Conservation (phyloP, 139 green algal genomes). For the Volvox reticuliferus region DNA sequence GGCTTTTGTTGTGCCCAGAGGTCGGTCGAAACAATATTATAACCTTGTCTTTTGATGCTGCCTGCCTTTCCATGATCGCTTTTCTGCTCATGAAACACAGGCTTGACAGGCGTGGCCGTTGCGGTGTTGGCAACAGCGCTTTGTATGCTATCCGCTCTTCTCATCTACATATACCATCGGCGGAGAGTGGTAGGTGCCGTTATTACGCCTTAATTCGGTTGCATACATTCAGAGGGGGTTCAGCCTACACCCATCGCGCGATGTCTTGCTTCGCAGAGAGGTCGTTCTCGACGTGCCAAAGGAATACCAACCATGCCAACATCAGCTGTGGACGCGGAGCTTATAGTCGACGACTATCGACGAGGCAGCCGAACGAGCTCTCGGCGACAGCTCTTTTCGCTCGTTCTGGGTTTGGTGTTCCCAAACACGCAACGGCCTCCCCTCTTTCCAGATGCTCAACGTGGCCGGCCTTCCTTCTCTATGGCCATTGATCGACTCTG, state of each 20-base stretch:
- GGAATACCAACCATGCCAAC: not conserved
- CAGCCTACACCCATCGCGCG: not conserved
- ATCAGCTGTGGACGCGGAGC: not conserved
- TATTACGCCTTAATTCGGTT: not conserved
- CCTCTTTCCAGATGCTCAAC: not conserved
- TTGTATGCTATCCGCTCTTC: not conserved
- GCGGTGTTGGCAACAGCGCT: slow-evolving; percentile 2
- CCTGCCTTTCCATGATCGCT: not conserved
- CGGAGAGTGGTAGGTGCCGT: not conserved
- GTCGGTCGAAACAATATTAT: not conserved
- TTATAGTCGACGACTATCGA: not conserved
- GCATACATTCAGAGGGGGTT: not conserved
- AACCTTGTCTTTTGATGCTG: not conserved
- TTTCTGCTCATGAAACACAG: not conserved
- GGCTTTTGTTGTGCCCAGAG: slow-evolving; percentile 13
- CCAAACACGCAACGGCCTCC: not conserved
- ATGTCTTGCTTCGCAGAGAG: not conserved
- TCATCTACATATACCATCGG: slow-evolving; percentile 14
- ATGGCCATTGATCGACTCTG: not conserved
- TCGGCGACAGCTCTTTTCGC: not conserved
- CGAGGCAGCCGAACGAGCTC: not conserved
- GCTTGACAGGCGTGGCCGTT: not conserved
- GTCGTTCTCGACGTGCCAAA: not conserved
- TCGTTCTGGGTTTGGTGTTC: not conserved
- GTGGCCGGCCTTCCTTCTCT: not conserved